A percentile compares a stretch with the other conserved stretches of the same genome.
These are phyloP conservation scores for Eucalyptus urophylla DNA, from an alignment of 345 rosid genomes.

Conservation along the genomic window DNA sequence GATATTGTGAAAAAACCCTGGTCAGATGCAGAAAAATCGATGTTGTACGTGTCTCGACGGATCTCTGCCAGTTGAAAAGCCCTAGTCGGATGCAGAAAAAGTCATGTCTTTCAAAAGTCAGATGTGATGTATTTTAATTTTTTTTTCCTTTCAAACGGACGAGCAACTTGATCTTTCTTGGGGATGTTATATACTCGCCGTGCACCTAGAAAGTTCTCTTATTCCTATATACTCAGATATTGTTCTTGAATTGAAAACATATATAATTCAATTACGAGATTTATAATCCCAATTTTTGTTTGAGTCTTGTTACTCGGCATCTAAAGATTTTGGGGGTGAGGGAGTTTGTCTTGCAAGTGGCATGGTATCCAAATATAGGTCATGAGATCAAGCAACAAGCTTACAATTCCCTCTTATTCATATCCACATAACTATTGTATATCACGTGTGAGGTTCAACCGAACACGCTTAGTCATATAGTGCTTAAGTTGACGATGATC, in stretches of 20 bases:
- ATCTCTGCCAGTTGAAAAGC: not conserved
- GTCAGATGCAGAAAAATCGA: too few species aligned
- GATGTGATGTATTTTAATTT: too few species aligned
- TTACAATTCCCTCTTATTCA: not conserved
- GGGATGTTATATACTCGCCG: not conserved
- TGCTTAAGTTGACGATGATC: not conserved
- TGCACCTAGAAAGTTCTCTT: not conserved
- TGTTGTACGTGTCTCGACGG: too few species aligned
- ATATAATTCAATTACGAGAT: not conserved
- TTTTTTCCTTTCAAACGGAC: not conserved
- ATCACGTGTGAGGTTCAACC: not conserved
- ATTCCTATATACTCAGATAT: not conserved
- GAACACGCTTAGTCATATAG: too few species aligned
- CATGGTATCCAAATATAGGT: not conserved
- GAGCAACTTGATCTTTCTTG: not conserved
- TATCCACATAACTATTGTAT: accelerated
- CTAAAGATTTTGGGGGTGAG: too few species aligned
- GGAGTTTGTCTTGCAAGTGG: conserved; percentile 18
- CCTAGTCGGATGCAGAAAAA: not conserved
- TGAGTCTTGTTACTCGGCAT: not conserved
- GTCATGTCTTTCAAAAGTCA: not conserved
- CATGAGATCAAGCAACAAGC: too few species aligned
- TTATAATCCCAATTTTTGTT: not conserved
- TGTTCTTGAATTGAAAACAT: not conserved
- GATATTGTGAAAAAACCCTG: too few species aligned